A percentile compares a stretch with the other conserved stretches of the same genome.
phyloP scores from a whole-genome alignment of 106 monocot genomes.

The Allium fistulosum region DNA sequence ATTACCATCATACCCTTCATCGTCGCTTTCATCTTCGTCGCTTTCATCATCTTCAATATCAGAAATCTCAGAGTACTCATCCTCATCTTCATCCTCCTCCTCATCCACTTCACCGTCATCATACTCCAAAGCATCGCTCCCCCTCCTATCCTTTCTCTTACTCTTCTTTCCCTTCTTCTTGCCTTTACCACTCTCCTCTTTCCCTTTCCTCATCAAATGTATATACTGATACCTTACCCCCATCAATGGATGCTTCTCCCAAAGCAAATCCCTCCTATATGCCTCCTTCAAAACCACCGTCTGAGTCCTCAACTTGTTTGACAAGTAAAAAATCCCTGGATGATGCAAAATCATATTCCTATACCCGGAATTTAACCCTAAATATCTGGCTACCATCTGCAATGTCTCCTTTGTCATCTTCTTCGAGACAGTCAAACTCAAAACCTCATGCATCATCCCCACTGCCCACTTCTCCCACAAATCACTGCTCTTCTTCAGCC shows the following conservation, averaged over 20 bases:
- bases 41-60: too few relatives aligned
- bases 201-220: slow-evolving; percentile 72
- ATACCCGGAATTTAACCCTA: slow-evolving; percentile 45
- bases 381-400: slow-evolving; percentile 35
- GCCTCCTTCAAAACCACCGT: slow-evolving; percentile 82
- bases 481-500: slow-evolving; percentile 44
- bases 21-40: too few relatives aligned
- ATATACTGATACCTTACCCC: slow-evolving; percentile 72
- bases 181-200: slow-evolving; percentile 4
- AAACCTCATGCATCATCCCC: slow-evolving; percentile 74
- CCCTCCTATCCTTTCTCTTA: not conserved
- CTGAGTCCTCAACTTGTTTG: slow-evolving; percentile 71
- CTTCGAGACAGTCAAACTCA: slow-evolving; percentile 54
- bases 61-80: not conserved
- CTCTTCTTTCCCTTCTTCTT: slow-evolving; percentile 8
- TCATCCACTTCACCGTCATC: slow-evolving; percentile 22
- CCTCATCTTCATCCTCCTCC: not conserved
- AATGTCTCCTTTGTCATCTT: slow-evolving; percentile 72
- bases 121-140: slow-evolving; percentile 1
- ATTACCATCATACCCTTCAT: not conserved
- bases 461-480: slow-evolving; percentile 81
- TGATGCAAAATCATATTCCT: slow-evolving; percentile 57
- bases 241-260: slow-evolving; percentile 76
- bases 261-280: slow-evolving; percentile 63
- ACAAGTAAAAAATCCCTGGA: slow-evolving; percentile 83